These are phyloP conservation scores for Stereocaulon alpinum DNA, from an alignment of 495 filamentous ascomycete species.

Conservation along the genomic window DNA sequence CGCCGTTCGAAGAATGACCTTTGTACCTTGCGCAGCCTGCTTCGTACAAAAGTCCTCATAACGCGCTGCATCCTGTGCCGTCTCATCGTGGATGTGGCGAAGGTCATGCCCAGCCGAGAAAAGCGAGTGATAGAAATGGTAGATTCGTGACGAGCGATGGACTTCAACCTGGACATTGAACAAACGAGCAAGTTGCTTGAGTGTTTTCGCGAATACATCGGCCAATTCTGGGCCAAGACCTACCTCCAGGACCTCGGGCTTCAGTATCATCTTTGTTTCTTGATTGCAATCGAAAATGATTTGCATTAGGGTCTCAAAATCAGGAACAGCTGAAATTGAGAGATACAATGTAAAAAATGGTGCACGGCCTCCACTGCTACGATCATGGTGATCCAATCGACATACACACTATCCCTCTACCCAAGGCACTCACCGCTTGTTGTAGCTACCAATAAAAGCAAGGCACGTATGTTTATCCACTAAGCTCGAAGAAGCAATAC, in stretches of 20 bases:
- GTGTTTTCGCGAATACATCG: background rate
- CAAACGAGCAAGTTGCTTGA: conserved; percentile 1
- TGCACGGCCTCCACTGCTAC: too few relatives aligned
- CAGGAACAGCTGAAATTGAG: background rate
- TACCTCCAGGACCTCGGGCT: conserved; percentile 3
- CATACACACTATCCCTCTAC: too few relatives aligned
- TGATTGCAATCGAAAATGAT: background rate
- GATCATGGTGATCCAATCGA: too few relatives aligned
- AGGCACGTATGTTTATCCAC: background rate
- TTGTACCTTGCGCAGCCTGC: conserved; percentile 1
- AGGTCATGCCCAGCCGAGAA: background rate
- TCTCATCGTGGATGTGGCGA: conserved; percentile 2
- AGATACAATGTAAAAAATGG: too few relatives aligned
- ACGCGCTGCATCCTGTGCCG: conserved; percentile 1
- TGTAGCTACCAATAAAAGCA: too few relatives aligned
- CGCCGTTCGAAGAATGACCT: conserved; percentile 5
- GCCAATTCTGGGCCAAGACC: conserved; percentile 6
- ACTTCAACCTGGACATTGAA: background rate
- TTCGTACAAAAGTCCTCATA: conserved; percentile 8
- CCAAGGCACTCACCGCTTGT: too few relatives aligned
- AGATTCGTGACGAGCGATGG: conserved; percentile 6
- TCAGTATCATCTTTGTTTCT: conserved; percentile 1
- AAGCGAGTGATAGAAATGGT: conserved; percentile 7
- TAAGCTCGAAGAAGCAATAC: background rate
- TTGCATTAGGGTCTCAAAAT: background rate